A percentile compares a stretch with the other conserved stretches of the same genome.
Evolutionary conservation across 108 stramenopile genomes (phyloP).

Genomic region (Cyclotella kingstonii): DNA sequence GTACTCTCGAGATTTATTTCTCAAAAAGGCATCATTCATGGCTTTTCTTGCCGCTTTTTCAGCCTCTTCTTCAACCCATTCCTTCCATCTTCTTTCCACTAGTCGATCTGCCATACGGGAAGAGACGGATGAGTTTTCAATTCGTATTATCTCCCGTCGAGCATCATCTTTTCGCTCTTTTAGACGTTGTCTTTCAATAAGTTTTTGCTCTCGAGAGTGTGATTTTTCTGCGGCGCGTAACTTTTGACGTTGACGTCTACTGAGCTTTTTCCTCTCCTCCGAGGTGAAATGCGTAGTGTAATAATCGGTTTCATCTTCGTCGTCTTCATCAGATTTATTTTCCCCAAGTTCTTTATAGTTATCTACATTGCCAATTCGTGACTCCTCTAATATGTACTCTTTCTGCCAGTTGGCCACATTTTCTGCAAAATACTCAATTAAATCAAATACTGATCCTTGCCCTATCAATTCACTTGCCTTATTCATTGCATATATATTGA

Average conservation of each 20-base stretch:
- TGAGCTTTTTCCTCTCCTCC: slow-evolving; percentile 44
- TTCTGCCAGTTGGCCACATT: slow-evolving; percentile 42
- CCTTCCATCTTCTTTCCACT: slow-evolving; percentile 45
- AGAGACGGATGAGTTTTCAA: slow-evolving; percentile 34
- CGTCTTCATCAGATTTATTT: slow-evolving; percentile 25
- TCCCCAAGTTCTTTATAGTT: slow-evolving; percentile 31
- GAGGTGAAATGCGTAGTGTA: slow-evolving; percentile 36
- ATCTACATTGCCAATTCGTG: no score
- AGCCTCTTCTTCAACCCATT: slow-evolving; percentile 52
- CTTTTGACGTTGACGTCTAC: slow-evolving; percentile 55
- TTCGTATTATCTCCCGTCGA: slow-evolving; percentile 36
- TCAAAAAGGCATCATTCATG: slow-evolving; percentile 61
- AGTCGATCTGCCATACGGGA: slow-evolving; percentile 46
- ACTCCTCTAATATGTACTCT: slow-evolving; percentile 50
- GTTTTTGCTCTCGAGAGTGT: slow-evolving; percentile 44
- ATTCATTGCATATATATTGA: slow-evolving; percentile 35
- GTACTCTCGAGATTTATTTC: slow-evolving; percentile 43
- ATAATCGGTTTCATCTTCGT: slow-evolving; percentile 40
- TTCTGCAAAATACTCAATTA: slow-evolving; percentile 48
- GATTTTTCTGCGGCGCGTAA: slow-evolving; percentile 61
- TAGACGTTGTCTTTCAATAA: slow-evolving; percentile 35
- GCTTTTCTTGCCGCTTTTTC: slow-evolving; percentile 52
- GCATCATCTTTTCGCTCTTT: slow-evolving; percentile 44
- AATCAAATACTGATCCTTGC: slow-evolving; percentile 48
- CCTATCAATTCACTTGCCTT: slow-evolving; percentile 49